Evolutionary conservation across 495 filamentous ascomycete genomes (phyloP).

Genomic region (Aspergillus haitiensis): DNA sequence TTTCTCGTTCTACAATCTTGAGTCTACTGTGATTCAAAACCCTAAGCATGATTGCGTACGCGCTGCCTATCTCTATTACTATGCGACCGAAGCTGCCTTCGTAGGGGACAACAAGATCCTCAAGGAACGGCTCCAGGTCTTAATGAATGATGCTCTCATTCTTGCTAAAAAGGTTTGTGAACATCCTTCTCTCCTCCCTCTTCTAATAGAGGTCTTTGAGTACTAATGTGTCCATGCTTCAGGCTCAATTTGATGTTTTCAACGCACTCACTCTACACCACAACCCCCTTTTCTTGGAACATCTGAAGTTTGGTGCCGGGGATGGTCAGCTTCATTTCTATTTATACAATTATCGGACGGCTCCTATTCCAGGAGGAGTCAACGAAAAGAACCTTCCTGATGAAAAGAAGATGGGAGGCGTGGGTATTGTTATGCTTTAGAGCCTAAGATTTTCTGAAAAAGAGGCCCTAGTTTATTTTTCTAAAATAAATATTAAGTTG

Average conservation of each 20-base stretch:
- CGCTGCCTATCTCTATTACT: slow-evolving; percentile 96
- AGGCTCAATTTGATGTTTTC: slow-evolving; percentile 90
- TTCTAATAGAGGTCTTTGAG: neutral
- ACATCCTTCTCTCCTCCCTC: neutral
- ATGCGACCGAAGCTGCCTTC: slow-evolving; percentile 83
- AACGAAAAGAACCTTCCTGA: slow-evolving; percentile 74
- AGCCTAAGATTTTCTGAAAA: neutral
- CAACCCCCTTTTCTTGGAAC: slow-evolving; percentile 86
- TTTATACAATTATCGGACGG: slow-evolving; percentile 91
- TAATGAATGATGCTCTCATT: slow-evolving; percentile 85
- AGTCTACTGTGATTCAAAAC: slow-evolving; percentile 82
- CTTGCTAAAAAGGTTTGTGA: slow-evolving; percentile 69
- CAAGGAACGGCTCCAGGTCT: slow-evolving; percentile 67
- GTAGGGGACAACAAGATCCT: slow-evolving; percentile 55
- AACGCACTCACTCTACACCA: slow-evolving; percentile 92
- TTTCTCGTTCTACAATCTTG: slow-evolving; percentile 93
- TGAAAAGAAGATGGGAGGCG: slow-evolving; percentile 71
- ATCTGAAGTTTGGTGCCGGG: slow-evolving; percentile 90
- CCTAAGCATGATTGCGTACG: slow-evolving; percentile 72
- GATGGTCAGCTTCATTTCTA: slow-evolving; percentile 96
- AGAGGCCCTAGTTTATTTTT: slow-evolving; percentile 6
- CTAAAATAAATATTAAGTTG: neutral
- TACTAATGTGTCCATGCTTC: slow-evolving; percentile 14
- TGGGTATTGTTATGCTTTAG: slow-evolving; percentile 86
- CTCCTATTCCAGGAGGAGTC: slow-evolving; percentile 78